Conservation (phyloP, 1,284 basidiomycete genomes). For the Ganoderma lingzhi region DNA sequence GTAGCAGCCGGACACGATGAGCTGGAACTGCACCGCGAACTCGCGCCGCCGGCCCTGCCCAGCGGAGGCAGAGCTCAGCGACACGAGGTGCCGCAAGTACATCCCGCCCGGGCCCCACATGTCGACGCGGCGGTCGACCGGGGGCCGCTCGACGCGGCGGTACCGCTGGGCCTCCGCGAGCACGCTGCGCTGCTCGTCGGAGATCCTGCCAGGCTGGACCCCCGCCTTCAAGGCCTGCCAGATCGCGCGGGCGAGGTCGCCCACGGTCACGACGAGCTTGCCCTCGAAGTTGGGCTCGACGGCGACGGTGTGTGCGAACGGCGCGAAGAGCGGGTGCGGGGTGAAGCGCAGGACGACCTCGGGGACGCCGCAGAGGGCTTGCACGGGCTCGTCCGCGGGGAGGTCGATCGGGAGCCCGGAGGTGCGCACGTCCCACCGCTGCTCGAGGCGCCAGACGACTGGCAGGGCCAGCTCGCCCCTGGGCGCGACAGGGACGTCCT, state of each 20-base stretch:
- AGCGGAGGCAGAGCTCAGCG: not conserved
- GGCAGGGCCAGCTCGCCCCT: too few species aligned
- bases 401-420: not conserved
- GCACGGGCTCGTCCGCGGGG: not conserved
- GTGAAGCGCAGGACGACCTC: not conserved
- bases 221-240: not conserved
- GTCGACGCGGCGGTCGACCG: not conserved
- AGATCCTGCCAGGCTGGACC: not conserved
- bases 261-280: not conserved
- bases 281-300: not conserved
- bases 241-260: not conserved
- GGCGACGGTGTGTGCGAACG: not conserved
- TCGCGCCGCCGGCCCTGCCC: not conserved
- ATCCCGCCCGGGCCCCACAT: slow-evolving; percentile 1
- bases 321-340: not conserved
- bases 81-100: not conserved
- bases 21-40: slow-evolving; percentile 1
- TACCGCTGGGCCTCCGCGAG: not conserved
- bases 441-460: not conserved
- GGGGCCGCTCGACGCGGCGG: not conserved
- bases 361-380: not conserved
- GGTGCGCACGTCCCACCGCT: not conserved
- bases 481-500: too few species aligned
- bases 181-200: not conserved
- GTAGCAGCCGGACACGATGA: not conserved